Evolutionary conservation across 768 basidiomycete species (phyloP).

Genomic region (Butyriboletus loyo): DNA sequence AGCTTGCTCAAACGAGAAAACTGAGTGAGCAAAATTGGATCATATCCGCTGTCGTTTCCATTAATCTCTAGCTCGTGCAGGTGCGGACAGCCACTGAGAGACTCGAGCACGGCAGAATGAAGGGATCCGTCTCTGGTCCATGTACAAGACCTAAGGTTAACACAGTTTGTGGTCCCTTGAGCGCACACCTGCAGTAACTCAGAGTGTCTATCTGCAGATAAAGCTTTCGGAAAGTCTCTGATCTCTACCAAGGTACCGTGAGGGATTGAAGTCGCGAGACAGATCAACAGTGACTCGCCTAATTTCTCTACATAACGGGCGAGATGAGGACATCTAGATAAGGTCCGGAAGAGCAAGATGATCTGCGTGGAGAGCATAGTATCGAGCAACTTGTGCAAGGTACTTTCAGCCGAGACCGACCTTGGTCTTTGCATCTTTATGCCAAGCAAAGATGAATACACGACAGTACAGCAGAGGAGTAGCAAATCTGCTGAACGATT

Average conservation of each 20-base stretch:
- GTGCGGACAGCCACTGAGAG: slow-evolving; percentile 40
- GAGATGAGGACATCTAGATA: slow-evolving; percentile 51
- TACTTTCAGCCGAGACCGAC: slow-evolving; percentile 31
- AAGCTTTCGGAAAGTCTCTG: slow-evolving; percentile 65
- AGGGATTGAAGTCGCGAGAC: neutral
- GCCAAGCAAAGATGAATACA: slow-evolving; percentile 68
- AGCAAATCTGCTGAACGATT: slow-evolving; percentile 50
- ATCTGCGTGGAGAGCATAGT: slow-evolving; percentile 42
- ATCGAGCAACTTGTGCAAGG: neutral
- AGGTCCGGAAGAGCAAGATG: slow-evolving; percentile 56
- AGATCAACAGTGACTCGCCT: slow-evolving; percentile 40
- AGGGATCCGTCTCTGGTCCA: slow-evolving; percentile 84
- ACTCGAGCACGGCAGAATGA: slow-evolving; percentile 53
- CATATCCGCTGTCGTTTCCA: slow-evolving; percentile 50
- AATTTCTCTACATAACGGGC: slow-evolving; percentile 56
- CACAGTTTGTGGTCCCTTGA: slow-evolving; percentile 57
- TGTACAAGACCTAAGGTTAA: slow-evolving; percentile 57
- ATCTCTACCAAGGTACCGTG: slow-evolving; percentile 46
- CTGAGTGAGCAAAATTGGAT: slow-evolving; percentile 45
- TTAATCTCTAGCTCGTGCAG: slow-evolving; percentile 69
- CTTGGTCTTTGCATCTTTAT: slow-evolving; percentile 60
- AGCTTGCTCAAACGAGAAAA: slow-evolving; percentile 56
- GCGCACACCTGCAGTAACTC: slow-evolving; percentile 41
- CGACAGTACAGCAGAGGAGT: slow-evolving; percentile 52
- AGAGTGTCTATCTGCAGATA: slow-evolving; percentile 30